phyloP scores from a whole-genome alignment of 805 yeast species.

The Torulaspora indica region DNA sequence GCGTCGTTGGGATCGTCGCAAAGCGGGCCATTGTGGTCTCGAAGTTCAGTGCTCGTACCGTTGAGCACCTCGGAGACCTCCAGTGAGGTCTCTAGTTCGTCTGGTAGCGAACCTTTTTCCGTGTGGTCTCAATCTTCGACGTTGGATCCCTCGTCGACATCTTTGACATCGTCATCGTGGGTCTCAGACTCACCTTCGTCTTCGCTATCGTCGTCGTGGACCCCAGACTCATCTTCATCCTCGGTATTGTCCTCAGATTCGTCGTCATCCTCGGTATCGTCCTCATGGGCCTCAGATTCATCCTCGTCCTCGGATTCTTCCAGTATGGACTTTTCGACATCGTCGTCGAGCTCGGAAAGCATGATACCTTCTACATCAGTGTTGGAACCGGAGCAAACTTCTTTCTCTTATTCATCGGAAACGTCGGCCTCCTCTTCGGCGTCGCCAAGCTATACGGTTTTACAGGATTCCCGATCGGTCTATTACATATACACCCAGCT shows the following conservation, averaged over 20 bases:
- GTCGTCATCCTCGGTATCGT: background rate
- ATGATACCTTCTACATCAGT: background rate
- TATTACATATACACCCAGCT: conserved; percentile 18
- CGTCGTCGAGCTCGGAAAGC: background rate
- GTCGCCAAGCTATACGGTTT: conserved; percentile 11
- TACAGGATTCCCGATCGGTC: conserved; percentile 6
- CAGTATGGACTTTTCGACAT: background rate
- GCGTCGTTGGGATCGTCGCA: background rate
- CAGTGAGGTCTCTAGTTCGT: background rate
- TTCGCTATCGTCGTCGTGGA: background rate
- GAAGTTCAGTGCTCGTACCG: background rate
- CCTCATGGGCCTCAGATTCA: no score
- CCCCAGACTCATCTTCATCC: background rate
- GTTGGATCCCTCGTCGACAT: background rate
- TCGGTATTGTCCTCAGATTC: background rate
- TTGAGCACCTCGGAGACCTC: background rate
- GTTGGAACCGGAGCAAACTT: background rate
- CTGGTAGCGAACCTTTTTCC: background rate
- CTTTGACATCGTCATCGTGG: background rate
- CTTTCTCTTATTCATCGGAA: background rate
- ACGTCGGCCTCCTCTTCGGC: conserved; percentile 4
- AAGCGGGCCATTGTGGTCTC: conserved; percentile 1
- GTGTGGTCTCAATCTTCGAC: background rate
- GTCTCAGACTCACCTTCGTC: background rate
- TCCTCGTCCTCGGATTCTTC: background rate